These are phyloP conservation scores for Trypanosoma vivax DNA, from an alignment of 208 protist species.

Conservation along the genomic window DNA sequence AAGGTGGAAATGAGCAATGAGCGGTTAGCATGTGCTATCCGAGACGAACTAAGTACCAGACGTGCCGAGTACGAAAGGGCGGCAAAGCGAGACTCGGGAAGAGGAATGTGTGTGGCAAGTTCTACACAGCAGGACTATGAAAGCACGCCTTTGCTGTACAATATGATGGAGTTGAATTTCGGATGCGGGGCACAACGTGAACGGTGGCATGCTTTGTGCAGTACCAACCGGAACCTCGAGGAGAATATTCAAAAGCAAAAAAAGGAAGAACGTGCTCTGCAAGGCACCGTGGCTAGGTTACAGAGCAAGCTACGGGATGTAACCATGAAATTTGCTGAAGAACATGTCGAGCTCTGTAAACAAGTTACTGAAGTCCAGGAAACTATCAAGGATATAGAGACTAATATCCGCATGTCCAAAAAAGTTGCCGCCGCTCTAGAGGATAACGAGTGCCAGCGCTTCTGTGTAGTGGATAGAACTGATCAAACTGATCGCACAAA, in stretches of 20 bases:
- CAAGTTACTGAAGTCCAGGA: constrained; percentile 47
- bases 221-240: constrained; percentile 11
- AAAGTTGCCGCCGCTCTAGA: constrained; percentile 31
- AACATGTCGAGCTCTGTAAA: constrained; percentile 25
- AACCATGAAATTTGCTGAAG: constrained; percentile 33
- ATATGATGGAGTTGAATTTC: background rate
- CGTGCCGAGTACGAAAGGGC: constrained; percentile 48
- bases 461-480: constrained; percentile 27
- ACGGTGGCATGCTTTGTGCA: constrained; percentile 15
- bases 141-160: background rate
- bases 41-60: constrained; percentile 60
- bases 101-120: no score
- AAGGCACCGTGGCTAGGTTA: background rate
- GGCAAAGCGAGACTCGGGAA: background rate
- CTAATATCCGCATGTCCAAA: constrained; percentile 40
- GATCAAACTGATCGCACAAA: background rate
- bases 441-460: constrained; percentile 8
- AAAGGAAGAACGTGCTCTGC: constrained; percentile 2
- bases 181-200: constrained; percentile 4
- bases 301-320: constrained; percentile 21
- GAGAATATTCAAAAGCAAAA: constrained; percentile 9
- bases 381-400: constrained; percentile 54
- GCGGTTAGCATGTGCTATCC: constrained; percentile 71
- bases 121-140: background rate
- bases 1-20: constrained; percentile 65